Conservation (phyloP, 164 flowering plant species). For the Warburgia ugandensis region DNA sequence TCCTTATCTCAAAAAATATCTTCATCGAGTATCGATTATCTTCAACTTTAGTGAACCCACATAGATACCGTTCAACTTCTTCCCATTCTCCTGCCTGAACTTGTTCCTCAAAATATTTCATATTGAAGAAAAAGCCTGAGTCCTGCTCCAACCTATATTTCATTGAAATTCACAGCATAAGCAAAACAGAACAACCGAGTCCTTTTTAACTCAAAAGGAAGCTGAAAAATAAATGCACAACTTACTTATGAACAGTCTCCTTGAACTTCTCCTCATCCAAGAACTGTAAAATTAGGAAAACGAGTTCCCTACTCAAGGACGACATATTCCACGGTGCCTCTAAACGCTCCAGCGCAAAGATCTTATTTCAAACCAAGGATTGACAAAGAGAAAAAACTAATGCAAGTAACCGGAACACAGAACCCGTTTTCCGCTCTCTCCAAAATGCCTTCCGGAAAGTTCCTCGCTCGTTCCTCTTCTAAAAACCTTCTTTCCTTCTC, state of each 20-base stretch:
- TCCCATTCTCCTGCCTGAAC: constrained; percentile 75
- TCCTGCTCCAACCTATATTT: constrained; percentile 20
- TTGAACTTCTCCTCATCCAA: constrained; percentile 84
- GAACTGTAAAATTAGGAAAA: constrained; percentile 75
- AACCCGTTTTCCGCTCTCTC: not conserved
- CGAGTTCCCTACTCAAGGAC: constrained; percentile 72
- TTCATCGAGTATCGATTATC: constrained; percentile 18
- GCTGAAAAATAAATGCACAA: not conserved
- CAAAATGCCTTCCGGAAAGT: no score
- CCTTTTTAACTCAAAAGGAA: not conserved
- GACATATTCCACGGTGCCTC: constrained; percentile 61
- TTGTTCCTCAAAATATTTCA: constrained; percentile 62
- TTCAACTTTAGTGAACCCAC: constrained; percentile 45
- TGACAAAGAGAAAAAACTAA: not conserved
- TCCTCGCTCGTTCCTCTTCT: no score
- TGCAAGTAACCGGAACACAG: not conserved
- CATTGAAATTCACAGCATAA: constrained; percentile 30
- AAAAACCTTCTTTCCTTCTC: no score
- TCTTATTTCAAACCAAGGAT: constrained; percentile 7
- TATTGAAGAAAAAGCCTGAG: constrained; percentile 40
- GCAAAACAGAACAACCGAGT: constrained; percentile 1
- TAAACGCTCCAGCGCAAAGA: constrained; percentile 63
- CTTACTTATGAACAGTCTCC: constrained; percentile 74
- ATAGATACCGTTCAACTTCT: constrained; percentile 37
- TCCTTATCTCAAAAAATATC: constrained; percentile 27